Evolutionary conservation across 2,329 filamentous ascomycete species (phyloP).

Genomic region (Gyromitra esculenta): DNA sequence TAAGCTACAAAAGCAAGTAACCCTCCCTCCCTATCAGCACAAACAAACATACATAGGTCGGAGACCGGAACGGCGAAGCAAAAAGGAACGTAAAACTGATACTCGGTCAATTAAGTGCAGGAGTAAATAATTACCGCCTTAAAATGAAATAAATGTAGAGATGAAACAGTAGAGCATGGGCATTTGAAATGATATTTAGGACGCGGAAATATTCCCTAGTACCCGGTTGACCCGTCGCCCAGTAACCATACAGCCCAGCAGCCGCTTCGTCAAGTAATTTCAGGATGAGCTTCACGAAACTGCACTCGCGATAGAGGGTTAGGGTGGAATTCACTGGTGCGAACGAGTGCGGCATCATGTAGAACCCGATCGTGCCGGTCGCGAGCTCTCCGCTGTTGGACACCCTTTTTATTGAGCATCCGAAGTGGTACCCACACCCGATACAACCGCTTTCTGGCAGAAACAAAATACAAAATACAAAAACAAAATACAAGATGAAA

Average conservation of each 20-base stretch:
- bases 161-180: neutral
- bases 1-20: neutral
- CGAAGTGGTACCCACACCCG: neutral
- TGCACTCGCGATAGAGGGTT: neutral
- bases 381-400: neutral
- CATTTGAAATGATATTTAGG: neutral
- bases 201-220: neutral
- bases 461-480: constrained; percentile 24
- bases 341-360: neutral
- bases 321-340: neutral
- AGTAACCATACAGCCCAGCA: no score
- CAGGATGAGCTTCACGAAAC: neutral
- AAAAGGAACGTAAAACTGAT: neutral
- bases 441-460: neutral
- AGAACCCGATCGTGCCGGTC: no score
- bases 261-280: neutral
- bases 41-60: no score
- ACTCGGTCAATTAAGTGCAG: neutral
- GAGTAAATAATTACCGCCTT: neutral
- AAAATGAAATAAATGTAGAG: neutral
- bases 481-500: constrained; percentile 34
- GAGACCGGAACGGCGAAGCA: neutral
- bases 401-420: neutral
- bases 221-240: no score
- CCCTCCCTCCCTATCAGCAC: neutral